phyloP scores from a whole-genome alignment of 2,329 filamentous ascomycete species.

The Fusarium lateritium region DNA sequence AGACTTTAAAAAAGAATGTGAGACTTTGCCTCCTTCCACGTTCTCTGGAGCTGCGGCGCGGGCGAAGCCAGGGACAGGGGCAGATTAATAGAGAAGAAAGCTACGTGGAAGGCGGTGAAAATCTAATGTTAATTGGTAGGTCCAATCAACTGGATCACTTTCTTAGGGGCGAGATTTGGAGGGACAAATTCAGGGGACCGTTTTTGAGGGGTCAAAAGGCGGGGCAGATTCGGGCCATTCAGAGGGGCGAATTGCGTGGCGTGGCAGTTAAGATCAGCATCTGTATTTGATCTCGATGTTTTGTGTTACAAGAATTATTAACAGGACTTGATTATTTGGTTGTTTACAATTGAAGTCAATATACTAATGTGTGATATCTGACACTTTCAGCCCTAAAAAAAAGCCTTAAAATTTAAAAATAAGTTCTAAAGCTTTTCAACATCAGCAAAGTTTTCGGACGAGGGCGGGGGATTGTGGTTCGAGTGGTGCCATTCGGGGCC shows the following conservation, averaged over 20 bases:
- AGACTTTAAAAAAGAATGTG: slow-evolving; percentile 32
- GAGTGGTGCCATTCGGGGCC: slow-evolving; percentile 48
- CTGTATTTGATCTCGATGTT: slow-evolving; percentile 4
- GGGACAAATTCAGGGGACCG: slow-evolving; percentile 39
- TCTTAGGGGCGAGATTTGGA: slow-evolving; percentile 41
- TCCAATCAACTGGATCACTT: slow-evolving; percentile 8
- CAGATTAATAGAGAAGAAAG: slow-evolving; percentile 15
- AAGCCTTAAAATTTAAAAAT: neutral
- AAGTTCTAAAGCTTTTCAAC: neutral
- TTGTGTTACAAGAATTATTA: neutral
- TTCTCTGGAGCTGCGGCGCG: slow-evolving; percentile 20
- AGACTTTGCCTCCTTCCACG: slow-evolving; percentile 34
- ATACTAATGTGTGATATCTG: neutral
- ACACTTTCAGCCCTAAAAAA: too few species aligned
- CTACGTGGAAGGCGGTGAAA: slow-evolving; percentile 51
- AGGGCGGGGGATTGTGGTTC: slow-evolving; percentile 39
- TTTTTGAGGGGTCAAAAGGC: slow-evolving; percentile 46
- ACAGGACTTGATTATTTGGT: neutral
- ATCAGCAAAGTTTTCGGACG: slow-evolving; percentile 27
- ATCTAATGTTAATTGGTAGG: slow-evolving; percentile 31
- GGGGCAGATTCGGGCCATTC: slow-evolving; percentile 40
- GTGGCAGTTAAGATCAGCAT: slow-evolving; percentile 25
- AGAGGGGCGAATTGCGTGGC: slow-evolving; percentile 35
- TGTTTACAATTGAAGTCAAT: neutral
- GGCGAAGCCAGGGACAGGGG: slow-evolving; percentile 16